Percentiles rank a stretch among this genome's conserved stretches.
Evolutionary conservation across 768 basidiomycete genomes (phyloP).

Genomic region (Porpolomopsis calyptriformis): DNA sequence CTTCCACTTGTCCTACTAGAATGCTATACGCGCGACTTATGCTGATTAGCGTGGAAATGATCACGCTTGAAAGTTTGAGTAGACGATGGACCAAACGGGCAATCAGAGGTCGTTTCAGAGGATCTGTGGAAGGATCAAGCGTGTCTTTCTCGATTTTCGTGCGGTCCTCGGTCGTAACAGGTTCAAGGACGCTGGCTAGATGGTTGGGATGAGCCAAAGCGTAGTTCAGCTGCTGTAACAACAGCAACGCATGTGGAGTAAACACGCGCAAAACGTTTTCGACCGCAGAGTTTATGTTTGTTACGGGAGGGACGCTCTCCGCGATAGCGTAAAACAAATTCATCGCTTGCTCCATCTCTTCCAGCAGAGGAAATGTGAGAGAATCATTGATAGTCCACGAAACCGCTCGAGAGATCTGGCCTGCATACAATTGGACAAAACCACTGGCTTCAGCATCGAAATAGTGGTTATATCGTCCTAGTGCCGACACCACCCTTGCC

Average conservation of each 20-base stretch:
- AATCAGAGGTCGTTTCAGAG: constrained; percentile 59
- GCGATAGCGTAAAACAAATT: constrained; percentile 72
- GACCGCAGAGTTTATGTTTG: constrained; percentile 39
- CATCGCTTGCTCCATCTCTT: constrained; percentile 75
- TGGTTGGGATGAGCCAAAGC: constrained; percentile 87
- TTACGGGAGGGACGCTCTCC: constrained; percentile 36
- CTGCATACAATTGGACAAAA: constrained; percentile 74
- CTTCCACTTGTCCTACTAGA: constrained; percentile 51
- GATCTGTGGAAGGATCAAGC: constrained; percentile 42
- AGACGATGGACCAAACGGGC: constrained; percentile 63
- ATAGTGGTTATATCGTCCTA: constrained; percentile 60
- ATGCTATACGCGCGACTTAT: constrained; percentile 63
- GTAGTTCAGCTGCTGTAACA: constrained; percentile 84
- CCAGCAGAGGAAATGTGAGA: constrained; percentile 64
- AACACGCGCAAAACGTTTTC: constrained; percentile 61
- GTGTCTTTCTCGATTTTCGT: constrained; percentile 53
- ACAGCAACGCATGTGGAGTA: constrained; percentile 52
- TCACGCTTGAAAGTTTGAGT: constrained; percentile 57
- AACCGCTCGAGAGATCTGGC: constrained; percentile 66
- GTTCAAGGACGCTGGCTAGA: constrained; percentile 70
- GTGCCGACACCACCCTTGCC: constrained; percentile 53
- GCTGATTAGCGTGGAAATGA: constrained; percentile 58
- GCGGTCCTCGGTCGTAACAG: constrained; percentile 68
- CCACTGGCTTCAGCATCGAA: constrained; percentile 81
- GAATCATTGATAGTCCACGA: constrained; percentile 76